Percentiles rank a stretch among this genome's conserved stretches.
phyloP scores from a whole-genome alignment of 2,329 filamentous ascomycete species.

The Alternaria brassicae region DNA sequence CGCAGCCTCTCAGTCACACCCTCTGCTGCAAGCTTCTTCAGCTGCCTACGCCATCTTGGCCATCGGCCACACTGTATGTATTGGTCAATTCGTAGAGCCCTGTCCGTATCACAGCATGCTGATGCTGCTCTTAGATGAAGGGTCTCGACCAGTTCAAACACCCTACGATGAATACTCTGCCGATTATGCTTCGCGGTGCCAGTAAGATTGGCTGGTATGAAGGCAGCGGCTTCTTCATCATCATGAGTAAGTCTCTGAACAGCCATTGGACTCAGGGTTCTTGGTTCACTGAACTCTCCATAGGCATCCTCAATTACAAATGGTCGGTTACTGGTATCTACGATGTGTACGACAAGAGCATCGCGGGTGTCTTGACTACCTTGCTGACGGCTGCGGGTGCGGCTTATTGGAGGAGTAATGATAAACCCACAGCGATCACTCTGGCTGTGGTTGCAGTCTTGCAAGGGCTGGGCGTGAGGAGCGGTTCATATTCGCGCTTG shows the following conservation, averaged over 20 bases:
- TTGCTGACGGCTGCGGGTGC: slow-evolving; percentile 36
- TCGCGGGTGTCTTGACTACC: slow-evolving; percentile 38
- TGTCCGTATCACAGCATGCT: not conserved
- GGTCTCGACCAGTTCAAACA: slow-evolving; percentile 47
- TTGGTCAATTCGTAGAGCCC: not conserved
- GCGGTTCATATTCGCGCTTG: slow-evolving; percentile 27
- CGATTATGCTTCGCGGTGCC: slow-evolving; percentile 35
- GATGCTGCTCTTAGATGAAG: slow-evolving; percentile 28
- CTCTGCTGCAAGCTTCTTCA: slow-evolving; percentile 39
- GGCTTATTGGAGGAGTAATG: slow-evolving; percentile 33
- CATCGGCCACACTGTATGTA: slow-evolving; percentile 43
- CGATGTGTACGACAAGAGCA: slow-evolving; percentile 42
- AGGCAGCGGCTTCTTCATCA: slow-evolving; percentile 46
- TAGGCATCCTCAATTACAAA: slow-evolving; percentile 46
- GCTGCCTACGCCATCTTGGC: slow-evolving; percentile 41
- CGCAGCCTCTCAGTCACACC: slow-evolving; percentile 29
- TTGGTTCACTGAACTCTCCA: not conserved
- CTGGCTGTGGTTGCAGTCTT: slow-evolving; percentile 34
- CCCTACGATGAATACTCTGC: slow-evolving; percentile 39
- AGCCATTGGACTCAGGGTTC: not conserved
- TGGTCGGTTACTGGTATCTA: slow-evolving; percentile 43
- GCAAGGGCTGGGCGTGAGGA: slow-evolving; percentile 34
- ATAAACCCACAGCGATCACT: slow-evolving; percentile 33
- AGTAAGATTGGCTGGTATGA: slow-evolving; percentile 49
- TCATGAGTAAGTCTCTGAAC: slow-evolving; percentile 33